Evolutionary conservation across 805 yeast genomes (phyloP).

Genomic region (Candida pini): DNA sequence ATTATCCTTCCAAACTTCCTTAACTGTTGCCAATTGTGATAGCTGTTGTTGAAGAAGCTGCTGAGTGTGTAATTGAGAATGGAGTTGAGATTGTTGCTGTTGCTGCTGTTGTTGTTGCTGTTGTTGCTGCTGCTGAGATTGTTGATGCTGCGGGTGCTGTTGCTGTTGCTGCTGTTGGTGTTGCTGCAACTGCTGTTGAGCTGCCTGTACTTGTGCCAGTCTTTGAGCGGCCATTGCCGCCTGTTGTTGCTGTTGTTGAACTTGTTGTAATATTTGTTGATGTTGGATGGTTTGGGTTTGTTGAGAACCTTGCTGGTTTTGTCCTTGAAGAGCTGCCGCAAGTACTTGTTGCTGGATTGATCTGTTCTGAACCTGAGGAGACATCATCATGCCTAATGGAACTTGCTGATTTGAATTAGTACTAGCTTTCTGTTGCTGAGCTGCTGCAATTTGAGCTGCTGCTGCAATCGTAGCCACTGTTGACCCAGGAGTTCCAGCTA

Average conservation of each 20-base stretch:
- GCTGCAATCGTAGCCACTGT: conserved; percentile 19
- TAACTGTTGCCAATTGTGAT: conserved; percentile 40
- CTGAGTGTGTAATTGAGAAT: conserved; percentile 12
- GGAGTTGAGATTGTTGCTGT: conserved; percentile 12
- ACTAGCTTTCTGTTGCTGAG: conserved; percentile 13
- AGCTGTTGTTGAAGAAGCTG: conserved; percentile 13
- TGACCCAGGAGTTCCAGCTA: conserved; percentile 7
- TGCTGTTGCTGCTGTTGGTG: conserved; percentile 16
- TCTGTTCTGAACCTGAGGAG: conserved; percentile 30
- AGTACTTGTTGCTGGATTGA: conserved; percentile 25
- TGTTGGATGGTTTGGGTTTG: conserved; percentile 8
- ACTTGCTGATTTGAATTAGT: conserved; percentile 13
- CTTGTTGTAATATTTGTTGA: conserved; percentile 7
- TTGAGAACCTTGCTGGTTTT: conserved; percentile 6
- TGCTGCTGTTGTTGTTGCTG: conserved; percentile 20
- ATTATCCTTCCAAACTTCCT: conserved; percentile 72
- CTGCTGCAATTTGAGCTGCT: conserved; percentile 17
- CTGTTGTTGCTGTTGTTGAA: conserved; percentile 19
- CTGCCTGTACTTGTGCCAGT: conserved; percentile 13
- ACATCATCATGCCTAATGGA: conserved; percentile 28
- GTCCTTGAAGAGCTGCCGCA: conserved; percentile 19
- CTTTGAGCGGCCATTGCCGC: conserved; percentile 22
- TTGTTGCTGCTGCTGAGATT: conserved; percentile 18
- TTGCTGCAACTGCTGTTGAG: conserved; percentile 11
- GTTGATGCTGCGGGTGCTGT: conserved; percentile 20